These are phyloP conservation scores for Luffa acutangula DNA, from an alignment of 306 rosid genomes.

Conservation along the genomic window DNA sequence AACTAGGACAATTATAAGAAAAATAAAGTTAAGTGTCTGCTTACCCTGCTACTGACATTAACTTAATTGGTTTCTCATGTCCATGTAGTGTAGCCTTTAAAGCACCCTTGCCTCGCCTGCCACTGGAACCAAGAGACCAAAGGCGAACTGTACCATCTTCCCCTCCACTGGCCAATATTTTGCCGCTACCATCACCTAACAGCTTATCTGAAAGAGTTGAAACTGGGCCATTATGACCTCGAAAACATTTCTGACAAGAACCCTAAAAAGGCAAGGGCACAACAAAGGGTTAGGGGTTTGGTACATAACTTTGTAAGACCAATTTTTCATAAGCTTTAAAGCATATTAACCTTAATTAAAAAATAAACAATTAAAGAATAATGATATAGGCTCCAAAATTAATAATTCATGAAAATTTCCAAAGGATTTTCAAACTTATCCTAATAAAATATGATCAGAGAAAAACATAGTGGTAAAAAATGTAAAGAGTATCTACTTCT, in stretches of 20 bases:
- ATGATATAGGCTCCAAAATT: background rate
- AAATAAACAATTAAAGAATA: background rate
- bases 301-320: background rate
- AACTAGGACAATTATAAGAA: background rate
- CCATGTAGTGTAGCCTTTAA: slow-evolving; percentile 70
- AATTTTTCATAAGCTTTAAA: background rate
- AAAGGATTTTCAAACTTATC: background rate
- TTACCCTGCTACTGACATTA: slow-evolving; percentile 72
- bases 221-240: slow-evolving; percentile 85
- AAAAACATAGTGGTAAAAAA: background rate
- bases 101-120: slow-evolving; percentile 57
- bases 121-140: slow-evolving; percentile 64
- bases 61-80: slow-evolving; percentile 59
- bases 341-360: background rate
- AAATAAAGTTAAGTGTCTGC: background rate
- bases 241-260: slow-evolving; percentile 45
- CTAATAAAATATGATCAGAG: background rate
- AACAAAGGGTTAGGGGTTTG: background rate
- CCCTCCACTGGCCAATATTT: slow-evolving; percentile 89
- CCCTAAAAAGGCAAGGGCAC: slow-evolving; percentile 31
- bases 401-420: background rate
- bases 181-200: slow-evolving; percentile 53
- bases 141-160: slow-evolving; percentile 87
- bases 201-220: slow-evolving; percentile 58
- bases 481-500: background rate